A percentile compares a stretch with the other conserved stretches of the same genome.
Conservation (phyloP, 257 asterid species). For the Asclepias syriaca region DNA sequence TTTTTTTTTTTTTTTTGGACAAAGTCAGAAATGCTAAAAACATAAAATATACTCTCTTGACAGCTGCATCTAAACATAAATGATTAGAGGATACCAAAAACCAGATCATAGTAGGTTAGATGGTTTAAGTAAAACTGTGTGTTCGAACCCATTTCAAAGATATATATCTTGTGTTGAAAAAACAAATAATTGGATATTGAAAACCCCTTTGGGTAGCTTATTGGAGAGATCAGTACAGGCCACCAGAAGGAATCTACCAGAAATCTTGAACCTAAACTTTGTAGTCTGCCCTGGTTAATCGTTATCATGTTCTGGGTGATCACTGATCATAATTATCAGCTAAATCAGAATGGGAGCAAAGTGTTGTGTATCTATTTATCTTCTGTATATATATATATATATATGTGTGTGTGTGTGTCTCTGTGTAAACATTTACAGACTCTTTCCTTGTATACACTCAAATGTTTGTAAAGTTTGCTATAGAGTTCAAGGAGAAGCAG, state of each 20-base stretch:
- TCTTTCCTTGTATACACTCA: background rate
- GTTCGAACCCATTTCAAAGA: too few species aligned
- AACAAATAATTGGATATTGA: background rate
- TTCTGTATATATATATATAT: background rate
- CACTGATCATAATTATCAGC: background rate
- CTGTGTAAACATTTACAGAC: background rate
- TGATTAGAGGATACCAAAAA: background rate
- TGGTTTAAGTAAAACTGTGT: too few species aligned
- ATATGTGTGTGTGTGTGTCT: background rate
- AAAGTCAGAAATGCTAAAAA: constrained; percentile 5
- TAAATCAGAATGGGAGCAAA: background rate
- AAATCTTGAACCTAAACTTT: too few species aligned
- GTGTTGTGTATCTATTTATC: background rate
- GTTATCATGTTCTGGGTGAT: too few species aligned
- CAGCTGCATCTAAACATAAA: constrained; percentile 14
- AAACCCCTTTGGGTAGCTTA: background rate
- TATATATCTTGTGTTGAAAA: too few species aligned
- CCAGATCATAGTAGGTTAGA: background rate
- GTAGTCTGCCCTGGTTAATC: too few species aligned
- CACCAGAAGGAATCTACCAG: too few species aligned
- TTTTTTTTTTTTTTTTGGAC: background rate
- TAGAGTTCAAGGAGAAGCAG: background rate
- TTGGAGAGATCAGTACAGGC: too few species aligned
- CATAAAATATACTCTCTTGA: constrained; percentile 3
- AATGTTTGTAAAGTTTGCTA: background rate